phyloP scores from a whole-genome alignment of 2,329 filamentous ascomycete species.

The Hymenoscyphus fructigenus region DNA sequence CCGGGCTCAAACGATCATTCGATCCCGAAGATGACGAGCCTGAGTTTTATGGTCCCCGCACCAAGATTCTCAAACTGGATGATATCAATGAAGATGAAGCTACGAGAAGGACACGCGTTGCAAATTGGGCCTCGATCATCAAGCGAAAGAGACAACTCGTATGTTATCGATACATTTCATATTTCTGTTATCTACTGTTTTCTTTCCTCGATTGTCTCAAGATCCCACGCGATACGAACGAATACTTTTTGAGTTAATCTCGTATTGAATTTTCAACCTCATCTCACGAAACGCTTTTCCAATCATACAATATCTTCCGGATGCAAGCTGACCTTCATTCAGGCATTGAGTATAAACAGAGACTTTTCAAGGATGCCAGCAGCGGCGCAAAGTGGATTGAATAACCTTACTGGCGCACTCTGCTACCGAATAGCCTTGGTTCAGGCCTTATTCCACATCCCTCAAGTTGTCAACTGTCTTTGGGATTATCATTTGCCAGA shows the following conservation, averaged over 20 bases:
- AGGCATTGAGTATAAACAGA: slow-evolving; percentile 20
- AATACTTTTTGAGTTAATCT: neutral
- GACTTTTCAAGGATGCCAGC: slow-evolving; percentile 27
- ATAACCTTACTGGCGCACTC: slow-evolving; percentile 29
- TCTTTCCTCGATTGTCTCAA: neutral
- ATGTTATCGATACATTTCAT: neutral
- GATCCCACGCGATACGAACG: neutral
- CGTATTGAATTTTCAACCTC: neutral
- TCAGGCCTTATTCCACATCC: slow-evolving; percentile 38
- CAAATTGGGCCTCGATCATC: slow-evolving; percentile 10
- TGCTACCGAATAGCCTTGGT: slow-evolving; percentile 38
- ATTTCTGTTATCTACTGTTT: neutral
- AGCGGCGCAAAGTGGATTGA: slow-evolving; percentile 30
- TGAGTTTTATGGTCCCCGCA: slow-evolving; percentile 10
- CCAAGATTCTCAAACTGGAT: slow-evolving; percentile 15
- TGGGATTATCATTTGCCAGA: slow-evolving; percentile 27
- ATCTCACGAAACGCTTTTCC: no score
- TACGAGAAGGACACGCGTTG: neutral
- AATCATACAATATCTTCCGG: neutral
- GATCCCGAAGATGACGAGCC: slow-evolving; percentile 6
- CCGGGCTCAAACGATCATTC: neutral
- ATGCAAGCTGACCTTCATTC: slow-evolving; percentile 4
- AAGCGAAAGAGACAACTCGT: slow-evolving; percentile 7
- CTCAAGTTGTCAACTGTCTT: slow-evolving; percentile 36
- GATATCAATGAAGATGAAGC: slow-evolving; percentile 10